These are phyloP conservation scores for Aspergillus affinis DNA, from an alignment of 495 filamentous ascomycete genomes.

Conservation along the genomic window DNA sequence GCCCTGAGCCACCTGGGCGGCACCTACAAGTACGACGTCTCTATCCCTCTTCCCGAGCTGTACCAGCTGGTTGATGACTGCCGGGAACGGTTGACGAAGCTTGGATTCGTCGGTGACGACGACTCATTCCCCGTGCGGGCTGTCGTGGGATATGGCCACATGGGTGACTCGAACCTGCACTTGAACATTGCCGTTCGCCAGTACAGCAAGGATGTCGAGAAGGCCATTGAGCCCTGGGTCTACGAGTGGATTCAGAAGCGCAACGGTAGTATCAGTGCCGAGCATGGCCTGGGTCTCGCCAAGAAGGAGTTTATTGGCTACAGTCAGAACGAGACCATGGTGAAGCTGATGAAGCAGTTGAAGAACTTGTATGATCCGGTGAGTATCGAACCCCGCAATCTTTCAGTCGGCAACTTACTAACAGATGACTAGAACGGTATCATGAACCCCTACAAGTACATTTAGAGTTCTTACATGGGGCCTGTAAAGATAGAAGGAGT, in stretches of 20 bases:
- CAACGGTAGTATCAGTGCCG: conserved; percentile 90
- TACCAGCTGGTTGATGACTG: conserved; percentile 88
- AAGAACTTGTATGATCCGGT: conserved; percentile 92
- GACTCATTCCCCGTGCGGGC: conserved; percentile 79
- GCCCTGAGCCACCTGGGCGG: conserved; percentile 85
- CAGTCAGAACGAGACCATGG: conserved; percentile 80
- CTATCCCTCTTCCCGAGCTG: conserved; percentile 84
- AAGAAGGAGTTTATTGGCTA: conserved; percentile 96
- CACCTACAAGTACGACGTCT: conserved; percentile 97
- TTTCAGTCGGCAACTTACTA: neutral
- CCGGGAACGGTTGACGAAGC: conserved; percentile 62
- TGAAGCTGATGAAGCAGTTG: conserved; percentile 88
- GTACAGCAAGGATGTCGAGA: conserved; percentile 87
- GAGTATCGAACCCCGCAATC: conserved; percentile 35
- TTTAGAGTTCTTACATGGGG: conserved; percentile 36
- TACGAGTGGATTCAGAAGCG: conserved; percentile 92
- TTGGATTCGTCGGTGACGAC: conserved; percentile 74
- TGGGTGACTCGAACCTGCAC: conserved; percentile 95
- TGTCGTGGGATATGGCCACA: conserved; percentile 95
- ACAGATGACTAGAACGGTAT: conserved; percentile 71
- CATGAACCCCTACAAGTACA: conserved; percentile 93
- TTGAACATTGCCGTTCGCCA: conserved; percentile 79
- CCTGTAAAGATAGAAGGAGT: neutral
- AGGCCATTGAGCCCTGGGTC: conserved; percentile 87
- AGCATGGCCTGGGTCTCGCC: conserved; percentile 90